Percentiles rank a stretch among this genome's conserved stretches.
Conservation (phyloP, 2,329 filamentous ascomycete species). For the Stromatinia cepivora region DNA sequence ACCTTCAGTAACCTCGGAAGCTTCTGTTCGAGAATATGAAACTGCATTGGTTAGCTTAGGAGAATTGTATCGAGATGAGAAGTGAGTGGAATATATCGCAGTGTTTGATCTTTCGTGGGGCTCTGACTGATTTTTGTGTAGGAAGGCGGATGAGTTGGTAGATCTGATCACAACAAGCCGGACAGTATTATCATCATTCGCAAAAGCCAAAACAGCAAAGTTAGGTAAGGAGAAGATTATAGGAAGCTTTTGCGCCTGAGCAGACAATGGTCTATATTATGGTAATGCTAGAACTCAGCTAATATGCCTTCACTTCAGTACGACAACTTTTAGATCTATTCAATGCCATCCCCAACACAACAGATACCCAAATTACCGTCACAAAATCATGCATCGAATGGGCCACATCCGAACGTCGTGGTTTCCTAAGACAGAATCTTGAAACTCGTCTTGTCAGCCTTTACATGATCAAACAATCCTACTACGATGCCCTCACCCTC, state of each 20-base stretch:
- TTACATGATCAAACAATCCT: constrained; percentile 96
- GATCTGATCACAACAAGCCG: constrained; percentile 88
- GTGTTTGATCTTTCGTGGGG: constrained; percentile 9
- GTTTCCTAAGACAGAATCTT: constrained; percentile 96
- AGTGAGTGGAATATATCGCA: constrained; percentile 51
- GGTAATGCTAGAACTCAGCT: background rate
- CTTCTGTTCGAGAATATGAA: constrained; percentile 89
- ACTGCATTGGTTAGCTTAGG: constrained; percentile 83
- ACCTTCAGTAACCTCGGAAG: constrained; percentile 78
- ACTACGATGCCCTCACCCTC: constrained; percentile 93
- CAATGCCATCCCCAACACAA: constrained; percentile 87
- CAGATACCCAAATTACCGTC: constrained; percentile 89
- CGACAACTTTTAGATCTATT: constrained; percentile 96
- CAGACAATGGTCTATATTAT: background rate
- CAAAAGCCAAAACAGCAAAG: constrained; percentile 98
- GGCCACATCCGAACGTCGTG: constrained; percentile 90
- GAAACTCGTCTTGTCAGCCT: constrained; percentile 92
- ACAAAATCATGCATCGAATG: constrained; percentile 99
- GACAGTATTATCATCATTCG: constrained; percentile 90
- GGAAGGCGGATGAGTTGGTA: constrained; percentile 80
- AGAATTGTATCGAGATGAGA: constrained; percentile 88
- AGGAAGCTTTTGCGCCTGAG: background rate
- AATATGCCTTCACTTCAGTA: constrained; percentile 55
- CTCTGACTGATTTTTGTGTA: constrained; percentile 45
- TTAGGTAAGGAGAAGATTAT: constrained; percentile 63